Conservation (phyloP, 2,329 filamentous ascomycete genomes). For the Epichloe glyceriae region DNA sequence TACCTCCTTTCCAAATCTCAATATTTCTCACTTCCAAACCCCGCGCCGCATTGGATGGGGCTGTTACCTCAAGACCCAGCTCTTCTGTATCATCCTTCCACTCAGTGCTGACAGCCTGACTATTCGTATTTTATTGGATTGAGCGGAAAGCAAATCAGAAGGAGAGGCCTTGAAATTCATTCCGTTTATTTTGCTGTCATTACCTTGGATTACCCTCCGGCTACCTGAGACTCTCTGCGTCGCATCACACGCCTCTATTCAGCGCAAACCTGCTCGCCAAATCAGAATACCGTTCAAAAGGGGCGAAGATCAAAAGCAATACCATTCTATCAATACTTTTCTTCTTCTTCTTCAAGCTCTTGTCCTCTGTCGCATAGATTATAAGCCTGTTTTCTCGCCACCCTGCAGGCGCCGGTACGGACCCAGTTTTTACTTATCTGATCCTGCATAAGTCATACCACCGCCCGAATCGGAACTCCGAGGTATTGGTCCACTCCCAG, state of each 20-base stretch:
- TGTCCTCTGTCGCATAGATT: no score
- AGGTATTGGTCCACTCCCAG: slow-evolving; percentile 7
- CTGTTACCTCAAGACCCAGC: neutral
- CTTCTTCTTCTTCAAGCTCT: neutral
- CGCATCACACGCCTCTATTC: neutral
- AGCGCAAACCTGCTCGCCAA: slow-evolving; percentile 4
- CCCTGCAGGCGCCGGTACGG: neutral
- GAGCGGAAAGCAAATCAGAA: neutral
- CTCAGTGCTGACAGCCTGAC: neutral
- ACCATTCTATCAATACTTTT: neutral
- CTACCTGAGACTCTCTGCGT: neutral
- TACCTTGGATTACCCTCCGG: neutral
- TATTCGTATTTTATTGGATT: neutral
- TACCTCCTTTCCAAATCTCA: neutral
- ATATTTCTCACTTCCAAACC: neutral
- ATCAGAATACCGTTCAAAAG: neutral
- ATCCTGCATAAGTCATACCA: slow-evolving; percentile 4
- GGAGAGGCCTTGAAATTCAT: neutral
- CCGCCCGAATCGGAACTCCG: slow-evolving; percentile 15
- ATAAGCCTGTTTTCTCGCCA: neutral
- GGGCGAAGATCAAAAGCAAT: neutral
- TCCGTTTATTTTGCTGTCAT: neutral
- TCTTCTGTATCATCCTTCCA: neutral
- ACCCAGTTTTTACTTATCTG: slow-evolving; percentile 3
- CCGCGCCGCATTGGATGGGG: neutral